Base-by-base conservation (phyloP, 2,329 filamentous ascomycete species). In the Alternaria angustiovoidea region DNA sequence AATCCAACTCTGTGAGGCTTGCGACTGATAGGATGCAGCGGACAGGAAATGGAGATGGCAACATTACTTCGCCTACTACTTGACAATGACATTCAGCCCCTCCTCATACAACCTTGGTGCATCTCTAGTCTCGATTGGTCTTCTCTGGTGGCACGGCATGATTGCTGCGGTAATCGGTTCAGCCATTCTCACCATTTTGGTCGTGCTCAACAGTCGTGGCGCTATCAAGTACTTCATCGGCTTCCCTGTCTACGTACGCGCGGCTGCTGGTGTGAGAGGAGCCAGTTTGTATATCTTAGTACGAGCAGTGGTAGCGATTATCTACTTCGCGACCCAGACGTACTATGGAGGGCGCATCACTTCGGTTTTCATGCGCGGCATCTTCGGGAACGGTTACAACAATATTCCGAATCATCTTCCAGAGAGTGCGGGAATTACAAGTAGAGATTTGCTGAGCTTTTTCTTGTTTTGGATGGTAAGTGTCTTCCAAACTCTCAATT, bases 391-490 rank as follows among this genome's bases (percentile, higher is more conserved):
- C 18, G 56, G 64, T 7, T 70, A 64, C 54, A 47, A 56, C 12
- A 63, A 63, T 14, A 80, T 85, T 59, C 76, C 77, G 16, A 83
- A 85, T 62, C 81, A 80, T 30, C 74, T 85, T 8, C 79, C 82
- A 0, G 73, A 68, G 5, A 77, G 65, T 43, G 77, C 78, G n/a
- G 78, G 79, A n/a, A 75, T 79, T 34, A 78, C 76, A 0, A 78
- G 71, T 6, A 62, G 70, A 30, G 53, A 56, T 20, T 7, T 56
- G 44, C 30, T 49, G 44, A 56, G 67, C 43, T 67, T 71, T 56
- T 68, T 73, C 38, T 56, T 74, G 3, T 72, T 63, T 51, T 73
- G 68, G 66, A 63, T 66, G 39, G 61, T 65, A 32, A 32, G 63
- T 42, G 22, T 2, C 46, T 6, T 44, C 11, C 34, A 9, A 5